Evolutionary conservation across 176 grass and related monocot species (phyloP).

Genomic region (Oryza nivara): DNA sequence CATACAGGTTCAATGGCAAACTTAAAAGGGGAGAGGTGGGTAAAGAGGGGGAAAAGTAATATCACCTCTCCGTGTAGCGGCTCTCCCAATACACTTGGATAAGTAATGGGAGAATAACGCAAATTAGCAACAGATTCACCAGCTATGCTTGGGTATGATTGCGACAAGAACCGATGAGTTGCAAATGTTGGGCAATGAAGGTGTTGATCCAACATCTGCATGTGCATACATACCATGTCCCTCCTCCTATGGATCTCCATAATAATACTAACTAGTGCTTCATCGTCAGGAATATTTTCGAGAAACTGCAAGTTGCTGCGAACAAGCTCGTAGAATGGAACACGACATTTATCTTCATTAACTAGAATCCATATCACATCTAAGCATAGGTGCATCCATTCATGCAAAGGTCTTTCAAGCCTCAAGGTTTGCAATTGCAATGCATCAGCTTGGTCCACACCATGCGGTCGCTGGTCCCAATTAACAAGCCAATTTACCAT

Average conservation of each 20-base stretch:
- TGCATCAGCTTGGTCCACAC: conserved; percentile 50
- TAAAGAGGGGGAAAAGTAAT: conserved; percentile 27
- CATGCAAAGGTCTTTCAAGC: conserved; percentile 79
- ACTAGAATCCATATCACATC: conserved; percentile 94
- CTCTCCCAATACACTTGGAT: conserved; percentile 93
- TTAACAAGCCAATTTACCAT: conserved; percentile 94
- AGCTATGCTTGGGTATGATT: conserved; percentile 88
- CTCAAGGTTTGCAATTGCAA: conserved; percentile 51
- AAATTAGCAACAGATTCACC: conserved; percentile 88
- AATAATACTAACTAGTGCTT: conserved; percentile 89
- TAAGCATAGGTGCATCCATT: conserved; percentile 95
- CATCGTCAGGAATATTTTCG: conserved; percentile 94
- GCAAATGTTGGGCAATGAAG: conserved; percentile 96
- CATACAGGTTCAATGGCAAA: conserved; percentile 20
- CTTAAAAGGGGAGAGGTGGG: not conserved
- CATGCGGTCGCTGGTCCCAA: conserved; percentile 70
- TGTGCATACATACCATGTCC: conserved; percentile 99
- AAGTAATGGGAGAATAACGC: conserved; percentile 96
- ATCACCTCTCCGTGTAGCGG: conserved; percentile 95
- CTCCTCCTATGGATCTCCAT: conserved; percentile 97
- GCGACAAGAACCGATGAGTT: conserved; percentile 90
- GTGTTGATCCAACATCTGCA: conserved; percentile 99
- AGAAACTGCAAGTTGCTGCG: conserved; percentile 87
- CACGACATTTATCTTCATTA: conserved; percentile 75
- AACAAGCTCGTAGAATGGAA: conserved; percentile 97